Conservation (phyloP, 805 yeast species). For the Kodamaea kakaduensis region DNA sequence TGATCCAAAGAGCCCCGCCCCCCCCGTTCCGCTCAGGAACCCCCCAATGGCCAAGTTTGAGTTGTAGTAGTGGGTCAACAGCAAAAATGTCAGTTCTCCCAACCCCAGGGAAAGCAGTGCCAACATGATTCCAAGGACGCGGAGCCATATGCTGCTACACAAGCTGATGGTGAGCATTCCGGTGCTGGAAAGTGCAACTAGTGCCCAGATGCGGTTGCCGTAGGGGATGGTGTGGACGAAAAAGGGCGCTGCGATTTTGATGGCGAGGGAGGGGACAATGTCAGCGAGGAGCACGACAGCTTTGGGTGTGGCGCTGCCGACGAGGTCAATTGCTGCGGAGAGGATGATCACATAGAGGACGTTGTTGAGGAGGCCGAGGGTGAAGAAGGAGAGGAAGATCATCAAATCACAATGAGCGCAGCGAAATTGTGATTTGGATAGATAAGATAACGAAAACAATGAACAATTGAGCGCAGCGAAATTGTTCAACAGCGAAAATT, state of each 20-base stretch:
- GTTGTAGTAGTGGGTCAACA: conserved; percentile 74
- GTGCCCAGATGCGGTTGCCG: conserved; percentile 43
- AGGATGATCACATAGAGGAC: conserved; percentile 86
- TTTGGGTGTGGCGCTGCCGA: conserved; percentile 79
- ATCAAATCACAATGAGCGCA: too few species aligned
- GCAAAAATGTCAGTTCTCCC: conserved; percentile 87
- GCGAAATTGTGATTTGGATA: too few species aligned
- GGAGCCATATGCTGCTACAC: conserved; percentile 28
- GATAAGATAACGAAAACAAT: too few species aligned
- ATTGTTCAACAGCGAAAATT: too few species aligned
- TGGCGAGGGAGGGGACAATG: conserved; percentile 72
- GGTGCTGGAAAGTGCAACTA: conserved; percentile 55
- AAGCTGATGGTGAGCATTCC: conserved; percentile 76
- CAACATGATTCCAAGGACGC: conserved; percentile 64
- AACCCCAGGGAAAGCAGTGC: conserved; percentile 86
- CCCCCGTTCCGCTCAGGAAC: conserved; percentile 94
- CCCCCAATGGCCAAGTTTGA: conserved; percentile 61
- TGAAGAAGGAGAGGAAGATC: conserved; percentile 60
- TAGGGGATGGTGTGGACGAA: conserved; percentile 68
- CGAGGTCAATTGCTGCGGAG: conserved; percentile 89
- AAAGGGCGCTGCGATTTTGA: conserved; percentile 76
- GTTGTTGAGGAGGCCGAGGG: conserved; percentile 84
- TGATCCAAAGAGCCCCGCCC: conserved; percentile 87
- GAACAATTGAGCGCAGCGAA: too few species aligned
- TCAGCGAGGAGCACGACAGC: conserved; percentile 83